phyloP scores from a whole-genome alignment of 1,139 yeast species.

The Saccharomycopsis hybrid region DNA sequence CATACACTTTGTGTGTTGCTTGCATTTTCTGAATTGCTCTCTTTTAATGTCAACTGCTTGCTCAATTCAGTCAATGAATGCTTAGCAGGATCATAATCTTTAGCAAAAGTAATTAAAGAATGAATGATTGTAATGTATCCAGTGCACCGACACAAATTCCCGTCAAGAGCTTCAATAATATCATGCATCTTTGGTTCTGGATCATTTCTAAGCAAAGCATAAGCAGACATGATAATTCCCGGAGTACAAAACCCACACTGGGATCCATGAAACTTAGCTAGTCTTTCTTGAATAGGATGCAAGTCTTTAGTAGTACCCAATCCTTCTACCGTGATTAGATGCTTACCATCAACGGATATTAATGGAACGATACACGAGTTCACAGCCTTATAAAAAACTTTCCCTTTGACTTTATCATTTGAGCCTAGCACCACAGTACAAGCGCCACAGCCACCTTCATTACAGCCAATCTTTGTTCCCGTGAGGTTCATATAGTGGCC shows the following conservation, averaged over 20 bases:
- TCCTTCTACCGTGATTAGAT: slow-evolving; percentile 40
- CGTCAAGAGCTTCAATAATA: slow-evolving; percentile 38
- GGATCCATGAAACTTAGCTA: slow-evolving; percentile 41
- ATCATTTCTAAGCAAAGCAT: slow-evolving; percentile 34
- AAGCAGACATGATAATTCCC: slow-evolving; percentile 41
- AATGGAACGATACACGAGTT: slow-evolving; percentile 41
- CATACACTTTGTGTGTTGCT: too few species aligned
- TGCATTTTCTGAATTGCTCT: neutral
- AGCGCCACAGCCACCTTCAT: slow-evolving; percentile 45
- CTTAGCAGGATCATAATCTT: slow-evolving; percentile 28
- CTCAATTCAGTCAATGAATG: slow-evolving; percentile 12
- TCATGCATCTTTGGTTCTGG: slow-evolving; percentile 35
- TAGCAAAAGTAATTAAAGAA: slow-evolving; percentile 37
- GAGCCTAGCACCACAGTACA: slow-evolving; percentile 38
- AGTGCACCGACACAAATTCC: slow-evolving; percentile 40
- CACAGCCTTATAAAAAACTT: slow-evolving; percentile 32
- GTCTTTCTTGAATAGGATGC: slow-evolving; percentile 41
- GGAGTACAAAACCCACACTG: slow-evolving; percentile 46
- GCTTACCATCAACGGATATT: slow-evolving; percentile 38
- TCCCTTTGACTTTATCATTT: slow-evolving; percentile 27
- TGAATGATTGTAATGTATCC: slow-evolving; percentile 42
- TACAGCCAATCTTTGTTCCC: slow-evolving; percentile 42
- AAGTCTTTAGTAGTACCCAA: slow-evolving; percentile 34
- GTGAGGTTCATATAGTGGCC: slow-evolving; percentile 30
- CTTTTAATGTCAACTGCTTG: slow-evolving; percentile 11